These are phyloP conservation scores for Rhypophila decipiens DNA, from an alignment of 495 filamentous ascomycete genomes.

Conservation along the genomic window DNA sequence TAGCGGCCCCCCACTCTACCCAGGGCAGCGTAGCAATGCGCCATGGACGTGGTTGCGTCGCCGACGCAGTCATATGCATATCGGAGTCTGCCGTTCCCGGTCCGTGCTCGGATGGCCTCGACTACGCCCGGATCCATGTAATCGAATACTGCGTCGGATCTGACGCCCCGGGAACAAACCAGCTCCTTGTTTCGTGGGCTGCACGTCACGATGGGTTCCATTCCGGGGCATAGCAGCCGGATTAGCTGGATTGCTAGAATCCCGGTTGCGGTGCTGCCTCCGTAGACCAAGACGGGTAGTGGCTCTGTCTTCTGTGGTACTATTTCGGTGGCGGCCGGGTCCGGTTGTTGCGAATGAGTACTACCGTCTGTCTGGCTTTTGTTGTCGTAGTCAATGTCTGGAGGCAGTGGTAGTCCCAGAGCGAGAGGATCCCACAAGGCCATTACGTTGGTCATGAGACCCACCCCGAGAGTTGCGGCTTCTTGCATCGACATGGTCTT, in stretches of 20 bases:
- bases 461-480: constrained; percentile 17
- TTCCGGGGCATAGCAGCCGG: constrained; percentile 31
- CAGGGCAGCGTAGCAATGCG: not conserved
- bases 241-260: constrained; percentile 40
- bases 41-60: not conserved
- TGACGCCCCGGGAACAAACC: constrained; percentile 41
- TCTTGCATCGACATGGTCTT: constrained; percentile 9
- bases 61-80: not conserved
- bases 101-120: not conserved
- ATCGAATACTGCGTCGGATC: constrained; percentile 44
- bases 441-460: constrained; percentile 8
- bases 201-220: constrained; percentile 46
- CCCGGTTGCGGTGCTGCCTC: constrained; percentile 40
- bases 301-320: constrained; percentile 5
- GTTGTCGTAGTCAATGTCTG: too few relatives aligned
- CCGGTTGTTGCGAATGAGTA: not conserved
- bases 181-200: constrained; percentile 51
- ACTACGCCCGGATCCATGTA: constrained; percentile 24
- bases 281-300: constrained; percentile 35
- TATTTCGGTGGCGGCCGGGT: constrained; percentile 20
- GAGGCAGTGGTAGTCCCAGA: not conserved
- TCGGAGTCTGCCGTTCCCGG: not conserved
- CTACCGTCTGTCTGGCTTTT: too few relatives aligned
- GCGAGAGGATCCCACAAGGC: not conserved
- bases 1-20: not conserved